These are phyloP conservation scores for Neoarthrinium moseri DNA, from an alignment of 2,329 filamentous ascomycete genomes.

Conservation along the genomic window DNA sequence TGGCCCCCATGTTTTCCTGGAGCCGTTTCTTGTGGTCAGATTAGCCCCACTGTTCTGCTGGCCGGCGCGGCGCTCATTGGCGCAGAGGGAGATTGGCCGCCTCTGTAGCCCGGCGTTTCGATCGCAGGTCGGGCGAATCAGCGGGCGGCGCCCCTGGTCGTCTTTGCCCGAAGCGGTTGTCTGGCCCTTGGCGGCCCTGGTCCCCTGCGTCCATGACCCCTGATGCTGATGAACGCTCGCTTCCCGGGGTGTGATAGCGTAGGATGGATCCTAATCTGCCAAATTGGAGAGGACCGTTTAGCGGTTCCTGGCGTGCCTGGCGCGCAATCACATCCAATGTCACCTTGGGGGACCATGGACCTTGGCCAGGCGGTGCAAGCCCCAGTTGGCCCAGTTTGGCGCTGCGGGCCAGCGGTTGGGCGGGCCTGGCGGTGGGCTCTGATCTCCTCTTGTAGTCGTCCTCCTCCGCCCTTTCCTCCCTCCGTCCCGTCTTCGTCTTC, in stretches of 20 bases:
- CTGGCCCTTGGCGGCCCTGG: not conserved
- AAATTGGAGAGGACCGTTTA: no score
- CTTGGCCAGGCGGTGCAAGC: not conserved
- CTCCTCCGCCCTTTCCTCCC: slow-evolving; percentile 14
- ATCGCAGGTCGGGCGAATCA: slow-evolving; percentile 19
- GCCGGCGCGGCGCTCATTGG: not conserved
- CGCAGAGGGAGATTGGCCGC: slow-evolving; percentile 3
- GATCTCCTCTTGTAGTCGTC: slow-evolving; percentile 1
- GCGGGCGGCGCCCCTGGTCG: slow-evolving; percentile 20
- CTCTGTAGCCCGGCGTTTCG: slow-evolving; percentile 9
- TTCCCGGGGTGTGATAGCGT: slow-evolving; percentile 1
- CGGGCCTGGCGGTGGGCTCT: not conserved
- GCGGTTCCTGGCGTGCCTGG: not conserved
- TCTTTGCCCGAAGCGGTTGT: not conserved
- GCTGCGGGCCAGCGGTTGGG: slow-evolving; percentile 1
- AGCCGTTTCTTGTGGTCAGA: slow-evolving; percentile 4
- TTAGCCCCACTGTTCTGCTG: slow-evolving; percentile 4
- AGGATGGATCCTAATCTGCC: not conserved
- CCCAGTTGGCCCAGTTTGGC: not conserved
- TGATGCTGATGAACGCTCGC: not conserved
- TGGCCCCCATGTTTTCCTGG: not conserved
- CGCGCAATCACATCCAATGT: slow-evolving; percentile 5
- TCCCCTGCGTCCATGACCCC: not conserved
- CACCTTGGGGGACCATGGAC: slow-evolving; percentile 1
- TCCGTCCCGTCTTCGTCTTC: slow-evolving; percentile 27